phyloP scores from a whole-genome alignment of 805 yeast genomes.

The Candida quercuum region DNA sequence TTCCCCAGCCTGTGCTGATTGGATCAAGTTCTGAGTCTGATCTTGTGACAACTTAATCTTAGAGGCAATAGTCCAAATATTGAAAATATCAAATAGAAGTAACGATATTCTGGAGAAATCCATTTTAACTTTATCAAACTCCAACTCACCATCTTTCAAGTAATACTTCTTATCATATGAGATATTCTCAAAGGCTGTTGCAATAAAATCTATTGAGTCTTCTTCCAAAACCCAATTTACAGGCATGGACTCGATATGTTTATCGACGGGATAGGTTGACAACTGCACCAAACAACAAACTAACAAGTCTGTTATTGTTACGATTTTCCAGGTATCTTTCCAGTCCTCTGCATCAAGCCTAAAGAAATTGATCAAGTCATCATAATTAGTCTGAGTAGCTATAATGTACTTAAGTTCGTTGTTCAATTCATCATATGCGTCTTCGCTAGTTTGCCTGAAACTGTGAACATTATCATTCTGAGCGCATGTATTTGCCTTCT shows the following conservation, averaged over 20 bases:
- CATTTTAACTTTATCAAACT: slow-evolving; percentile 2
- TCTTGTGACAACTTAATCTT: neutral
- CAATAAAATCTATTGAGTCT: slow-evolving; percentile 2
- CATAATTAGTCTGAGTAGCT: slow-evolving; percentile 4
- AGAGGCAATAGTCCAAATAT: slow-evolving; percentile 12
- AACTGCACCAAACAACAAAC: slow-evolving; percentile 11
- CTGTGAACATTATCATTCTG: too few species aligned
- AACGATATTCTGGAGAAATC: slow-evolving; percentile 13
- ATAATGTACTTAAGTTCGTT: neutral
- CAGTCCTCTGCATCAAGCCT: slow-evolving; percentile 8
- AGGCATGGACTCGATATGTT: neutral
- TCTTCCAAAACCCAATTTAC: slow-evolving; percentile 7
- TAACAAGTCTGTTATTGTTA: slow-evolving; percentile 5
- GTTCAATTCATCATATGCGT: too few species aligned
- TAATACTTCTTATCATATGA: slow-evolving; percentile 9
- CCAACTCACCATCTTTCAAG: neutral
- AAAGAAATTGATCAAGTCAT: slow-evolving; percentile 14
- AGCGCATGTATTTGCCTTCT: too few species aligned
- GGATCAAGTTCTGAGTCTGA: slow-evolving; percentile 1
- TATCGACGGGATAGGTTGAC: slow-evolving; percentile 10
- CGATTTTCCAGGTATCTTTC: slow-evolving; percentile 1
- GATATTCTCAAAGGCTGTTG: slow-evolving; percentile 9
- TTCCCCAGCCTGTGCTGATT: slow-evolving; percentile 12
- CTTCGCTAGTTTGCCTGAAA: too few species aligned
- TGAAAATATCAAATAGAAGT: slow-evolving; percentile 8